Conservation (phyloP, 1,284 basidiomycete species). For the Cutaneotrichosporon cavernicola region DNA sequence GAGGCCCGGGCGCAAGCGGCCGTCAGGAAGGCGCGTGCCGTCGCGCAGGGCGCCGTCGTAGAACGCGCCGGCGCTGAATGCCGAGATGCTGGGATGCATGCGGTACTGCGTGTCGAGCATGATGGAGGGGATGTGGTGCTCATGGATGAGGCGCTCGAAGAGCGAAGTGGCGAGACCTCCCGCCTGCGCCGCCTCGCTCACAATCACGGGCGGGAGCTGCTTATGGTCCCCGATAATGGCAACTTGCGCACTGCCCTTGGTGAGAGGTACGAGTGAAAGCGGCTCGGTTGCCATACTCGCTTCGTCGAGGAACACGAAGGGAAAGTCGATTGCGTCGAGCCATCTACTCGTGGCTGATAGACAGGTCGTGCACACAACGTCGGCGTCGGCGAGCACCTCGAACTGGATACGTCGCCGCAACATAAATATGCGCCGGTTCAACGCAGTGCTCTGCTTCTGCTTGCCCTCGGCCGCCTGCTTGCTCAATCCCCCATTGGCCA, state of each 20-base stretch:
- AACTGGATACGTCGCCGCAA: constrained; percentile 33
- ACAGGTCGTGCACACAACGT: constrained; percentile 83
- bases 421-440: constrained; percentile 30
- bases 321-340: constrained; percentile 69
- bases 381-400: constrained; percentile 65
- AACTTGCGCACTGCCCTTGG: constrained; percentile 81
- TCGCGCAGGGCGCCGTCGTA: constrained; percentile 70
- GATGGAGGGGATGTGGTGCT: constrained; percentile 70
- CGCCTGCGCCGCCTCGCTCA: constrained; percentile 66
- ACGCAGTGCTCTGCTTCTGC: constrained; percentile 57
- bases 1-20: constrained; percentile 60
- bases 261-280: constrained; percentile 76
- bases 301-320: constrained; percentile 90
- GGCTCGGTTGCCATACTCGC: constrained; percentile 95
- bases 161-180: constrained; percentile 75
- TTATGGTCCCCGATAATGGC: constrained; percentile 94
- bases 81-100: constrained; percentile 87
- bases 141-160: constrained; percentile 81
- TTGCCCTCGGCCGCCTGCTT: constrained; percentile 28
- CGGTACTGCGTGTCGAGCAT: constrained; percentile 92
- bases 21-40: constrained; percentile 64
- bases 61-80: constrained; percentile 80
- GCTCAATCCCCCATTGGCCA: constrained; percentile 38
- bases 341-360: constrained; percentile 64
- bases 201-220: constrained; percentile 88